Evolutionary conservation across 441 rosid species (phyloP).

Genomic region (Gossypium laxum): DNA sequence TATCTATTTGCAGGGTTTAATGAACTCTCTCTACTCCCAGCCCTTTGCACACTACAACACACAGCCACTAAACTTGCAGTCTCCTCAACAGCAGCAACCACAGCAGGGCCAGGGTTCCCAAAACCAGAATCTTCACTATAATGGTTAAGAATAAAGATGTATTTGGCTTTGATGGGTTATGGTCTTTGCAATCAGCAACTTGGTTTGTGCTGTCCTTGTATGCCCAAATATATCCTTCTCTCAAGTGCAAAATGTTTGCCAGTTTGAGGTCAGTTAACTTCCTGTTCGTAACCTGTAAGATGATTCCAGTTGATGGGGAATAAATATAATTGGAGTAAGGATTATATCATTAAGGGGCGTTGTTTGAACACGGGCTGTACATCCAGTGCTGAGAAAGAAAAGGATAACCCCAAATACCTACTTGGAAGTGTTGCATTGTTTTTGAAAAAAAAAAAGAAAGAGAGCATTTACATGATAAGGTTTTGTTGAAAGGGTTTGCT

Average conservation of each 20-base stretch:
- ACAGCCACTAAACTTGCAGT: constrained; percentile 59
- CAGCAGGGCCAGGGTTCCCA: constrained; percentile 76
- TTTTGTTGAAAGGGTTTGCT: constrained; percentile 34
- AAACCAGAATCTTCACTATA: constrained; percentile 70
- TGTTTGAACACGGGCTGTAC: constrained; percentile 29
- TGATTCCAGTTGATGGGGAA: constrained; percentile 24
- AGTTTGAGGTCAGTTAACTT: constrained; percentile 30
- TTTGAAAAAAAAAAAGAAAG: constrained; percentile 15
- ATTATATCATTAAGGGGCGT: constrained; percentile 15
- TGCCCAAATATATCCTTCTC: constrained; percentile 32
- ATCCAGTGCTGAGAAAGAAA: constrained; percentile 47
- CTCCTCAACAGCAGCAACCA: constrained; percentile 49
- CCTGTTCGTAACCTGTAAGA: constrained; percentile 20
- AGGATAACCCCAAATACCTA: constrained; percentile 43
- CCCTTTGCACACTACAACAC: constrained; percentile 73
- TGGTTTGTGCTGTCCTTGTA: constrained; percentile 67
- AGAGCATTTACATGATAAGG: constrained; percentile 44
- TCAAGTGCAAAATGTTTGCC: constrained; percentile 31
- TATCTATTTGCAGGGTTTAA: constrained; percentile 53
- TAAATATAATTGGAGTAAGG: constrained; percentile 17
- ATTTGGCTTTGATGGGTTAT: constrained; percentile 45
- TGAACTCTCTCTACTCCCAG: constrained; percentile 88
- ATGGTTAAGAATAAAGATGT: constrained; percentile 44
- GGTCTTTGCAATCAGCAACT: constrained; percentile 63
- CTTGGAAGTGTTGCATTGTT: constrained; percentile 27